These are phyloP conservation scores for Zygosaccharomyces gambellarensis DNA, from an alignment of 805 yeast species.

Conservation along the genomic window DNA sequence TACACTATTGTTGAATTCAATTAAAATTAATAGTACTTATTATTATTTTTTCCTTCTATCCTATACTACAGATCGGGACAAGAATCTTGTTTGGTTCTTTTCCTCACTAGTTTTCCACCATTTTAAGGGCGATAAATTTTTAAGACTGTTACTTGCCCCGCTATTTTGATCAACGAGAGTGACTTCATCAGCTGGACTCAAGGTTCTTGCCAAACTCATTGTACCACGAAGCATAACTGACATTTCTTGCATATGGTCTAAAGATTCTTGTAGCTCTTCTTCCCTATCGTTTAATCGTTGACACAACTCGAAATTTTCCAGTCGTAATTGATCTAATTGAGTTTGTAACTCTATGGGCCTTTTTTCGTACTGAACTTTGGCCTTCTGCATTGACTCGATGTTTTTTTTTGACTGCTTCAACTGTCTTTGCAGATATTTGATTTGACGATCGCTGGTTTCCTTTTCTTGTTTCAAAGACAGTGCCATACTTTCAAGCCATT, in stretches of 20 bases:
- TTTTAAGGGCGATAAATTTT: neutral
- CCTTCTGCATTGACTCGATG: neutral
- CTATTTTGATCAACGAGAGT: neutral
- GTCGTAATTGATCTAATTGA: neutral
- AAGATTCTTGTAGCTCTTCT: neutral
- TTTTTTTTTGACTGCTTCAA: neutral
- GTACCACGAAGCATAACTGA: neutral
- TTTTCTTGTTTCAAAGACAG: conserved; percentile 1
- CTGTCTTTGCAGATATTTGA: neutral
- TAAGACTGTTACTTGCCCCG: neutral
- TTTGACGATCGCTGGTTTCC: neutral
- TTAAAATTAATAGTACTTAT: neutral
- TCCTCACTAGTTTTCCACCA: neutral
- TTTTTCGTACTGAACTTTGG: neutral
- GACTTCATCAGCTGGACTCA: neutral
- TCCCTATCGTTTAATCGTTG: neutral
- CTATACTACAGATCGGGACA: neutral
- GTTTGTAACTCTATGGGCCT: neutral
- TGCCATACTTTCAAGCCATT: conserved; percentile 3
- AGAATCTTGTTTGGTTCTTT: neutral
- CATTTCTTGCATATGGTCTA: conserved; percentile 1
- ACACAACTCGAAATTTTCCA: neutral
- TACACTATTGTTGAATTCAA: neutral
- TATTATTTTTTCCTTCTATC: neutral
- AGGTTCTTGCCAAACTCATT: neutral